Evolutionary conservation across 2,329 filamentous ascomycete species (phyloP).

Genomic region (Knoxdaviesia proteae): DNA sequence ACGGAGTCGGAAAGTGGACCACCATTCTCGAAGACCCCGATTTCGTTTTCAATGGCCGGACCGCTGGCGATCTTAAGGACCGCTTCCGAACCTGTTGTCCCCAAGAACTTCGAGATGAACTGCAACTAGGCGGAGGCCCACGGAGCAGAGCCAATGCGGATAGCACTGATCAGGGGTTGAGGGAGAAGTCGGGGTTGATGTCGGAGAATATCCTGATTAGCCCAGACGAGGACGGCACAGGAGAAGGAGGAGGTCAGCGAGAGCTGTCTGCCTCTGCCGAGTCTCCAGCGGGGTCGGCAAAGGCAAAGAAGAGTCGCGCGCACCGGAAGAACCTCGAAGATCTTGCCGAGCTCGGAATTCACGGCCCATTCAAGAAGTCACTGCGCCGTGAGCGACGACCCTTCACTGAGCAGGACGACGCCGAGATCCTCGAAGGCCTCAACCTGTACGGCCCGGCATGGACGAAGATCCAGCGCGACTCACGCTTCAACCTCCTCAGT

Average conservation of each 20-base stretch:
- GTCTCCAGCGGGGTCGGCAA: too few relatives aligned
- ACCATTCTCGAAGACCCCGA: conserved; percentile 39
- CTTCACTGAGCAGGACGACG: conserved; percentile 42
- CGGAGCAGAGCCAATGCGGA: background rate
- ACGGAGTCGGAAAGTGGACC: conserved; percentile 46
- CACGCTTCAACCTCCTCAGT: conserved; percentile 32
- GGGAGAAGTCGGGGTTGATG: conserved; percentile 25
- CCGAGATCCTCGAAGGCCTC: conserved; percentile 38
- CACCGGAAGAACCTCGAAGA: conserved; percentile 36
- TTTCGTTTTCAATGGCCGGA: conserved; percentile 39
- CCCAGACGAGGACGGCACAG: conserved; percentile 15
- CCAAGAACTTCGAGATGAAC: conserved; percentile 26
- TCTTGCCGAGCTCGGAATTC: conserved; percentile 35
- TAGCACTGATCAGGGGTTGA: conserved; percentile 12
- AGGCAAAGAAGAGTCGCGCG: conserved; percentile 22
- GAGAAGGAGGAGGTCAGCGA: conserved; percentile 4
- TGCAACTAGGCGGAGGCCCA: background rate
- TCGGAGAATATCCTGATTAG: conserved; percentile 35
- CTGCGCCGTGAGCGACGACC: conserved; percentile 36
- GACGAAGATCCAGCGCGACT: conserved; percentile 43
- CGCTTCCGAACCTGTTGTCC: conserved; percentile 46
- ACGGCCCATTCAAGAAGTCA: conserved; percentile 40
- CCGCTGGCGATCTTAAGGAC: conserved; percentile 43
- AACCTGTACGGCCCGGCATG: conserved; percentile 39
- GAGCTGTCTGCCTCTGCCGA: too few relatives aligned